phyloP scores from a whole-genome alignment of 768 basidiomycete species.

The Trametes maxima region DNA sequence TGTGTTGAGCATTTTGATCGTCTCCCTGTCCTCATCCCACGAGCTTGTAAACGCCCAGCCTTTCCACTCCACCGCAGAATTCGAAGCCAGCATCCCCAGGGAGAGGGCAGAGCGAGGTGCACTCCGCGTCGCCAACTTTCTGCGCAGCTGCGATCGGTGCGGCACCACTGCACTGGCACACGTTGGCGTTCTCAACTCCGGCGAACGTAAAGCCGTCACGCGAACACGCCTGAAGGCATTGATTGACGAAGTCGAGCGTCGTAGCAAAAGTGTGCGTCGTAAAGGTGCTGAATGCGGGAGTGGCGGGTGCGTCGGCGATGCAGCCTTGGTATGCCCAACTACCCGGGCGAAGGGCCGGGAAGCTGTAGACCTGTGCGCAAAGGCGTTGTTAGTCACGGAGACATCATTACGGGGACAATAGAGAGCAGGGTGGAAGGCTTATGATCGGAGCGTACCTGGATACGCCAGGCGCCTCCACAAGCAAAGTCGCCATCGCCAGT shows the following conservation, averaged over 20 bases:
- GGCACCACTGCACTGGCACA: conserved; percentile 18
- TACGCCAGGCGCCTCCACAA: conserved; percentile 25
- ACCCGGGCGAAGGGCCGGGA: conserved; percentile 3
- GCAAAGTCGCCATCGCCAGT: conserved; percentile 13
- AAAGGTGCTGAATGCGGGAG: conserved; percentile 3
- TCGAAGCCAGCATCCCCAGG: conserved; percentile 16
- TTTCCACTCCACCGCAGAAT: conserved; percentile 18
- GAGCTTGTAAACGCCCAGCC: conserved; percentile 17
- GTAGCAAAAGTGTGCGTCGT: conserved; percentile 4
- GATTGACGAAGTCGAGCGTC: conserved; percentile 13
- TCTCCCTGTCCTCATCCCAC: not conserved
- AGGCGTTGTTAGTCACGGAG: not conserved
- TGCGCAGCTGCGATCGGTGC: not conserved
- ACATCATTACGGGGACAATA: no score
- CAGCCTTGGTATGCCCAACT: conserved; percentile 13
- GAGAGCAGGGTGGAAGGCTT: no score
- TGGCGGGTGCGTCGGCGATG: not conserved
- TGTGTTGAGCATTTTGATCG: not conserved
- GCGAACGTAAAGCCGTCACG: conserved; percentile 8
- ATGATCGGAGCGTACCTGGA: conserved; percentile 15
- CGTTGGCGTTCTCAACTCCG: conserved; percentile 8
- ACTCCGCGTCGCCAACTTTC: conserved; percentile 9
- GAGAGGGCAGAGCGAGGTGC: conserved; percentile 20
- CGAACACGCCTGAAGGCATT: conserved; percentile 17
- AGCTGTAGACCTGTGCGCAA: conserved; percentile 9